Base-by-base conservation (phyloP, 257 asterid species). In the Nicotiana benthamiana region DNA sequence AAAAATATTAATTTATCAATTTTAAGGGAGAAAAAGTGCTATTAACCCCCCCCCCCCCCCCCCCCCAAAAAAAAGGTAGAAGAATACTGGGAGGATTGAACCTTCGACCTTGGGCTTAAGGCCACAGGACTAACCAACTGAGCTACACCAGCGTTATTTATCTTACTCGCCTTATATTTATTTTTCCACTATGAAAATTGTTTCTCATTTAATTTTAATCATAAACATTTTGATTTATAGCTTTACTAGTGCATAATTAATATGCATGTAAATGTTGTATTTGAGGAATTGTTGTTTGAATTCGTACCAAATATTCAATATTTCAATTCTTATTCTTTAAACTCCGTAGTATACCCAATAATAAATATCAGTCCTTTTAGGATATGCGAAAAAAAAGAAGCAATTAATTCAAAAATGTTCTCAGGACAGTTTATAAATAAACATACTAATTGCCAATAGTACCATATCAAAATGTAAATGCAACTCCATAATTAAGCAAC, bases 51-150 rank as follows among this genome's bases (percentile, higher is more conserved):
- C 30, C 2, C 30, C 30, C 30, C 30, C 30, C 30, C 30, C 4
- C 30, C 4, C 3, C 1, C 30, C 30, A 17, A 57, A 3, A n/a
- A 30, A 15, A 52, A 4, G 59, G 6, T 90, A 90, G 91, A 90
- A 86, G 91, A n/a, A n/a, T n/a, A n/a, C n/a, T n/a, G n/a, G 85
- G 88, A 90, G 91, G 91, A 27, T 88, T 61, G 93, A 90, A 94
- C 98, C 97, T 96, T 95, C 97, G 97, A 94, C 98, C 98, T 96
- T 94, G 97, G 94, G 95, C 98, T 93, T 93, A 93, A 92, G 93
- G 99, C 99, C 98, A 95, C 99, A 95, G 97, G 97, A 97, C 98
- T 95, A 95, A 86, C 99, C 99, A 93, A 87, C 99, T 95, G 99
- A 93, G 97, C 97, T 91, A 95, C 92, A 91, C 97, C 98, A 95